Conservation (phyloP, 345 rosid species). For the Corymbia maculata region DNA sequence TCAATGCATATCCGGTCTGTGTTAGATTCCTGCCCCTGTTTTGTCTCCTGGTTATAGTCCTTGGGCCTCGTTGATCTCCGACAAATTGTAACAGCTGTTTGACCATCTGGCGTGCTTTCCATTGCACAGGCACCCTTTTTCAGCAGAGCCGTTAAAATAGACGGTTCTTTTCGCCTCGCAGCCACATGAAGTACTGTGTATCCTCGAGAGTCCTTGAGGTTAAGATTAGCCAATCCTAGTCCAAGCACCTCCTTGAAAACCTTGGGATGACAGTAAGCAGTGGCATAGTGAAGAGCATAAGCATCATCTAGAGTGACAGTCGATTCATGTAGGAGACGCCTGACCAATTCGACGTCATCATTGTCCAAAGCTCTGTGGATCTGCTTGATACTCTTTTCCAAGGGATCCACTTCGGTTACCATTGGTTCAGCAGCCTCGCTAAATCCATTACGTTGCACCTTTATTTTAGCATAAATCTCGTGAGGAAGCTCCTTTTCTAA, state of each 20-base stretch:
- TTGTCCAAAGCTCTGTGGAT: slow-evolving; percentile 37
- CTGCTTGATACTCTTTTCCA: slow-evolving; percentile 16
- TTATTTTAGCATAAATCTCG: slow-evolving; percentile 9
- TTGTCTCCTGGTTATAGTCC: slow-evolving; percentile 19
- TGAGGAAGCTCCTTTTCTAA: slow-evolving; percentile 25
- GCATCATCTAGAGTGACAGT: slow-evolving; percentile 20
- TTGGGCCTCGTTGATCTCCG: slow-evolving; percentile 28
- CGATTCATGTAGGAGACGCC: slow-evolving; percentile 23
- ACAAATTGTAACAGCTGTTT: slow-evolving; percentile 24
- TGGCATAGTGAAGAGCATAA: slow-evolving; percentile 40
- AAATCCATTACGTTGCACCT: slow-evolving; percentile 1
- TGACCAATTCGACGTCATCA: slow-evolving; percentile 25
- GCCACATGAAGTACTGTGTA: slow-evolving; percentile 38
- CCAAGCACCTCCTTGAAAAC: slow-evolving; percentile 23
- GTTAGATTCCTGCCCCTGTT: slow-evolving; percentile 20
- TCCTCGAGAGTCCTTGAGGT: slow-evolving; percentile 25
- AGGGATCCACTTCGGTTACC: background rate
- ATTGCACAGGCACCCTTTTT: slow-evolving; percentile 19
- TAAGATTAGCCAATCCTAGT: slow-evolving; percentile 16
- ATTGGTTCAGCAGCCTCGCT: background rate
- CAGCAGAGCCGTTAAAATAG: slow-evolving; percentile 19
- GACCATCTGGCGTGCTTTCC: slow-evolving; percentile 26
- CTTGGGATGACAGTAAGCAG: slow-evolving; percentile 38
- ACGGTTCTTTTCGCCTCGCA: slow-evolving; percentile 28
- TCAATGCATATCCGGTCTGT: slow-evolving; percentile 32